phyloP scores from a whole-genome alignment of 176 grass and related monocot genomes.

The Dendrocalamus sinicus region DNA sequence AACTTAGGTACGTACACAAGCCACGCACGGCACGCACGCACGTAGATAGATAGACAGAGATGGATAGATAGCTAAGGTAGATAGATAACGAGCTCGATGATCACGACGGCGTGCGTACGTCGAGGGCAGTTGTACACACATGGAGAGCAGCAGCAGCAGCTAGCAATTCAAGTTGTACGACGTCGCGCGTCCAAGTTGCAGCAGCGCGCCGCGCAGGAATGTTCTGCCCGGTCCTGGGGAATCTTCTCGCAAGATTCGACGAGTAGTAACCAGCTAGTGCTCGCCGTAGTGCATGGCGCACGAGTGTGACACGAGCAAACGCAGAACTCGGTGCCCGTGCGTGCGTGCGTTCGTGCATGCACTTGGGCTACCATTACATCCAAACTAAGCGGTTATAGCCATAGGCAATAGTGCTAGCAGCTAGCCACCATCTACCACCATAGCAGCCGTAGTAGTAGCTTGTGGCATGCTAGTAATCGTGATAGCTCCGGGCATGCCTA shows the following conservation, averaged over 20 bases:
- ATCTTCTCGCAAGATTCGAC: constrained; percentile 12
- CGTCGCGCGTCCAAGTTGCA: constrained; percentile 39
- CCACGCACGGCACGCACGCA: background rate
- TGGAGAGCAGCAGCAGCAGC: constrained; percentile 1
- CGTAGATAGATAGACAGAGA: background rate
- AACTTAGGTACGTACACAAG: background rate
- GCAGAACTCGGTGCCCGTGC: constrained; percentile 23
- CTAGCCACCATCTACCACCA: background rate
- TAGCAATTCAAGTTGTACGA: too few species aligned
- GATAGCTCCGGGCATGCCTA: constrained; percentile 43
- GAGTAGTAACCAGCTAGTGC: constrained; percentile 6
- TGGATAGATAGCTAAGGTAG: background rate
- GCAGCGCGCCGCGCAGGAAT: background rate
- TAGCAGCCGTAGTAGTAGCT: background rate
- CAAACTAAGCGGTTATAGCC: constrained; percentile 32
- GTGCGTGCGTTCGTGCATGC: constrained; percentile 9
- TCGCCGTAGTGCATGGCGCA: constrained; percentile 50
- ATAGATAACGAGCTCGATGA: background rate
- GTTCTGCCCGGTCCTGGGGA: background rate
- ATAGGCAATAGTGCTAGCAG: constrained; percentile 35
- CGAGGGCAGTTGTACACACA: background rate
- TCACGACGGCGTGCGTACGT: background rate
- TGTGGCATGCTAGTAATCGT: background rate
- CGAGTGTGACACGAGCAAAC: constrained; percentile 51
- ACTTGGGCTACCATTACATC: constrained; percentile 31